Conservation (phyloP, 2,329 filamentous ascomycete species). For the Exophiala viscosa region DNA sequence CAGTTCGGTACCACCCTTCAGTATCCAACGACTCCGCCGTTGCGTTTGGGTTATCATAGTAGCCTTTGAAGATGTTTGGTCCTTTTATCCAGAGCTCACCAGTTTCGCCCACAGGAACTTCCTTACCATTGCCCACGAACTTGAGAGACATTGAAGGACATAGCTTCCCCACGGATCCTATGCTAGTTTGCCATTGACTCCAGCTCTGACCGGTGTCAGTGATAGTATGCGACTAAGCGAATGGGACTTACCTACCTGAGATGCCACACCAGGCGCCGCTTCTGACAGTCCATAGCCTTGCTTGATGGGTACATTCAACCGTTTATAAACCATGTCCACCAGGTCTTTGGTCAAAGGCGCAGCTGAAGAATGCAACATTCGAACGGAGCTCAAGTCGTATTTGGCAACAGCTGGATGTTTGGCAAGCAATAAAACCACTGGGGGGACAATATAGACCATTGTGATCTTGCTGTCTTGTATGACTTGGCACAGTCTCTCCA, state of each 20-base stretch:
- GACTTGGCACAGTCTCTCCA: constrained; percentile 70
- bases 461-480: constrained; percentile 72
- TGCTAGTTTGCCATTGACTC: constrained; percentile 67
- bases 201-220: constrained; percentile 61
- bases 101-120: constrained; percentile 59
- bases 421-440: constrained; percentile 71
- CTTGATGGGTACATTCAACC: constrained; percentile 75
- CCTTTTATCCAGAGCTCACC: constrained; percentile 66
- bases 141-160: constrained; percentile 68
- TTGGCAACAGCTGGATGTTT: constrained; percentile 74
- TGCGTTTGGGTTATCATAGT: constrained; percentile 48
- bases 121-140: constrained; percentile 43
- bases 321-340: constrained; percentile 67
- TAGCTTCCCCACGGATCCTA: constrained; percentile 73
- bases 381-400: constrained; percentile 75
- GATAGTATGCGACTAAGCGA: neutral
- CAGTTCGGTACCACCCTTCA: constrained; percentile 85
- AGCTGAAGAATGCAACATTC: constrained; percentile 81
- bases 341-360: constrained; percentile 78
- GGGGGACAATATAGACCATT: constrained; percentile 76
- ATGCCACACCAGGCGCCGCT: constrained; percentile 62
- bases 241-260: constrained; percentile 1
- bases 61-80: constrained; percentile 56
- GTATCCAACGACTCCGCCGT: constrained; percentile 48
- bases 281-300: constrained; percentile 86